phyloP scores from a whole-genome alignment of 345 rosid species.

The Arabis hirsuta region DNA sequence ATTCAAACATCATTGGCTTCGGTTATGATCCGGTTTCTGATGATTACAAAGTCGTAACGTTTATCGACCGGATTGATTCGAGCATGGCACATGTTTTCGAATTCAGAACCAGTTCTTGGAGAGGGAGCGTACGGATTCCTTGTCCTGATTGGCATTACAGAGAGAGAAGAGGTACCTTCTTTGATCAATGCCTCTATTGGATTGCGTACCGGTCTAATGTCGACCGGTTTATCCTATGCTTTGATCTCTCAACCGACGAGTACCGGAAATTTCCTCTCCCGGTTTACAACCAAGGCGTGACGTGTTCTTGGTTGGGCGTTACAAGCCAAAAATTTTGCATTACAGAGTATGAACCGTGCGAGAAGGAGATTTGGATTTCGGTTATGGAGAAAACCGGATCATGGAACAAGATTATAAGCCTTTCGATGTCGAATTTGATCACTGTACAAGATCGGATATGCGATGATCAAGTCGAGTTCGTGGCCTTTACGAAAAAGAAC shows the following conservation, averaged over 20 bases:
- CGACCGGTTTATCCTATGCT: slow-evolving; percentile 38
- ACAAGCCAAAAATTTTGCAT: slow-evolving; percentile 20
- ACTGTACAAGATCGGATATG: background rate
- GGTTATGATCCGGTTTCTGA: slow-evolving; percentile 33
- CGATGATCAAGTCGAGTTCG: slow-evolving; percentile 30
- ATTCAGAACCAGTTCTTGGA: slow-evolving; percentile 36
- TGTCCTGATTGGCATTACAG: slow-evolving; percentile 41
- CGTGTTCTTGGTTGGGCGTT: slow-evolving; percentile 38
- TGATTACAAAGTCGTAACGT: slow-evolving; percentile 40
- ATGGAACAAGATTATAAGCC: slow-evolving; percentile 35
- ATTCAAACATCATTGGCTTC: slow-evolving; percentile 36
- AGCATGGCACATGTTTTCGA: slow-evolving; percentile 28
- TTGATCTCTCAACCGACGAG: slow-evolving; percentile 30
- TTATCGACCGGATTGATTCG: slow-evolving; percentile 24
- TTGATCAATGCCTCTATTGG: slow-evolving; percentile 36
- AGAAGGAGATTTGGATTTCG: slow-evolving; percentile 24
- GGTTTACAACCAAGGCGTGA: slow-evolving; percentile 26
- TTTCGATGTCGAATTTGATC: slow-evolving; percentile 28
- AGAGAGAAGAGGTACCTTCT: slow-evolving; percentile 29
- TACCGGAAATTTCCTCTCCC: slow-evolving; percentile 24
- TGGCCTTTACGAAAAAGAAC: slow-evolving; percentile 27
- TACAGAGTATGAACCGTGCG: slow-evolving; percentile 19
- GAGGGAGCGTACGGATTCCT: slow-evolving; percentile 21
- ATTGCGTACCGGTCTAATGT: slow-evolving; percentile 37
- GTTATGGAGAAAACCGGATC: slow-evolving; percentile 36